Conservation (phyloP, 768 basidiomycete genomes). For the Serendipita sp. region DNA sequence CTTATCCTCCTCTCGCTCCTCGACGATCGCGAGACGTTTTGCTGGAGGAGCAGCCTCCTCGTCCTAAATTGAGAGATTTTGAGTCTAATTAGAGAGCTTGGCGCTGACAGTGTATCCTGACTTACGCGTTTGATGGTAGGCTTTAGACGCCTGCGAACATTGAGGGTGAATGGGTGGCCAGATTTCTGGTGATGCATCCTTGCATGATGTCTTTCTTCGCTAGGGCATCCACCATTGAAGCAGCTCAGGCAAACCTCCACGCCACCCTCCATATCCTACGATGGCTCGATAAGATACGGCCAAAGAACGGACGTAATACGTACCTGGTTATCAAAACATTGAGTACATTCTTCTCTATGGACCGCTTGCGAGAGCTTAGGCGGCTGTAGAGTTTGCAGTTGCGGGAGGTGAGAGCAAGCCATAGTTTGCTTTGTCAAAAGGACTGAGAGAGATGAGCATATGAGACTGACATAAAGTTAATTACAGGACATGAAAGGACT, state of each 20-base stretch:
- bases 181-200: slow-evolving; percentile 53
- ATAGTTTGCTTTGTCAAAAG: not conserved
- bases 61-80: slow-evolving; percentile 25
- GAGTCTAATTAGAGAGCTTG: not conserved
- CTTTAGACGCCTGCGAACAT: slow-evolving; percentile 59
- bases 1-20: slow-evolving; percentile 78
- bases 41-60: slow-evolving; percentile 57
- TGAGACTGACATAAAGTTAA: too few relatives aligned
- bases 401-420: slow-evolving; percentile 36
- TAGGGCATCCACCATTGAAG: slow-evolving; percentile 85
- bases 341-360: slow-evolving; percentile 88
- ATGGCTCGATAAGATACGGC: not conserved
- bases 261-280: slow-evolving; percentile 56
- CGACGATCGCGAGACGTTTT: slow-evolving; percentile 79
- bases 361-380: slow-evolving; percentile 58
- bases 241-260: slow-evolving; percentile 82
- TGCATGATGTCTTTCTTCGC: slow-evolving; percentile 49
- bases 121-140: slow-evolving; percentile 49
- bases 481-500: too few relatives aligned
- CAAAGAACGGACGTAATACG: slow-evolving; percentile 7
- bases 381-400: slow-evolving; percentile 31
- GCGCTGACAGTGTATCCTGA: slow-evolving; percentile 11
- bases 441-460: not conserved
- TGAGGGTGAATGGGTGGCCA: slow-evolving; percentile 61
- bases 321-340: slow-evolving; percentile 92